Evolutionary conservation across 2,329 filamentous ascomycete genomes (phyloP).

Genomic region (Aspergillus terreus): DNA sequence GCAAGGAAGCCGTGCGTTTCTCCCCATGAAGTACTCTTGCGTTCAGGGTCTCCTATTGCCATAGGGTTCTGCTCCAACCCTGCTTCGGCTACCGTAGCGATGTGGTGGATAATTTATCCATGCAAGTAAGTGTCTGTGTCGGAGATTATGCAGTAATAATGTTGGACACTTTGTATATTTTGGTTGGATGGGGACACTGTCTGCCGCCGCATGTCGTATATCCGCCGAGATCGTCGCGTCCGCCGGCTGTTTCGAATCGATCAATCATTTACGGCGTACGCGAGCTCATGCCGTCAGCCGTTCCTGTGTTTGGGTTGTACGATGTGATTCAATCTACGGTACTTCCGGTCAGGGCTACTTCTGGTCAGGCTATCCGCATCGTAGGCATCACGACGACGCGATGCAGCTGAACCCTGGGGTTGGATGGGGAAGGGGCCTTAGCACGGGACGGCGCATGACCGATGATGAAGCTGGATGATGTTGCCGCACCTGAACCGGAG

Average conservation of each 20-base stretch:
- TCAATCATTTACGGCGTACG: neutral
- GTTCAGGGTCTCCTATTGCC: too few species aligned
- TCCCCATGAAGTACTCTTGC: too few species aligned
- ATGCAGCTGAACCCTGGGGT: too few species aligned
- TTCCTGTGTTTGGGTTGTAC: neutral
- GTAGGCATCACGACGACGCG: too few species aligned
- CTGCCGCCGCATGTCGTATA: neutral
- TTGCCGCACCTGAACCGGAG: neutral
- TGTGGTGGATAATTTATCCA: neutral
- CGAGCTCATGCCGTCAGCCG: neutral
- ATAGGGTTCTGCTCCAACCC: too few species aligned
- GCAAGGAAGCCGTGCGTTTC: neutral
- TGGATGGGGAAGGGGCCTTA: too few species aligned
- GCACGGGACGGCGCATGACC: neutral
- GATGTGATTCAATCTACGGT: too few species aligned
- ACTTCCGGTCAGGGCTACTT: too few species aligned
- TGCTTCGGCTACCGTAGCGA: neutral
- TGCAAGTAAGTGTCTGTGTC: neutral
- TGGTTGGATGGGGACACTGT: neutral
- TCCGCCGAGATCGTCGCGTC: neutral
- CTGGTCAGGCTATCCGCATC: too few species aligned
- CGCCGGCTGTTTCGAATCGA: neutral
- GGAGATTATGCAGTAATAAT: neutral
- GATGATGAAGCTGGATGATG: neutral
- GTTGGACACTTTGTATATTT: neutral